Evolutionary conservation across 2,329 filamentous ascomycete genomes (phyloP).

Genomic region (Cladophialophora psammophila): DNA sequence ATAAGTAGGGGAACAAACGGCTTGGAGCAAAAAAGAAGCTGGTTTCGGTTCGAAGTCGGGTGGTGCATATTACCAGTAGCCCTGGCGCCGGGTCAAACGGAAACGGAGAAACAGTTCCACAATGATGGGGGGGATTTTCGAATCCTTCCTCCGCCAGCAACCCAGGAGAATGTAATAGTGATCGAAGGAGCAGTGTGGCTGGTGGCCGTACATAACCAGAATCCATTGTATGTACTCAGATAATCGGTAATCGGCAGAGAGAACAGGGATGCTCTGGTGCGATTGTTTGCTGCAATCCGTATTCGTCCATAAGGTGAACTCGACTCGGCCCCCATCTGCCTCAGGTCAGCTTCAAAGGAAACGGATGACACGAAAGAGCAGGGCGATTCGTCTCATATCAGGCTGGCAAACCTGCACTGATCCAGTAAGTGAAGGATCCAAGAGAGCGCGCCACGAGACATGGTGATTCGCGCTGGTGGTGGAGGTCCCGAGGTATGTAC

Average conservation of each 20-base stretch:
- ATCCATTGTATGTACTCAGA: no score
- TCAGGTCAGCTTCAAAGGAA: not conserved
- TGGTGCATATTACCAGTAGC: not conserved
- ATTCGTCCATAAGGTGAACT: not conserved
- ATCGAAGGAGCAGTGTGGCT: not conserved
- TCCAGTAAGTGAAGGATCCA: not conserved
- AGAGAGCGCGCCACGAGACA: not conserved
- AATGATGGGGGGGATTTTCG: not conserved
- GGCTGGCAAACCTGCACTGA: not conserved
- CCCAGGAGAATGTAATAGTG: not conserved
- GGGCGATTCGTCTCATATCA: not conserved
- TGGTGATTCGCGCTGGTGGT: not conserved
- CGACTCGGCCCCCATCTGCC: not conserved
- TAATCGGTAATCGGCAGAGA: not conserved
- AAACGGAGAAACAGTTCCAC: not conserved
- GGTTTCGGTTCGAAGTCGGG: not conserved
- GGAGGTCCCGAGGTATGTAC: not conserved
- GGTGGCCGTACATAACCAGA: not conserved
- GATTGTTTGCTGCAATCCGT: not conserved
- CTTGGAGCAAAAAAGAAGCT: not conserved
- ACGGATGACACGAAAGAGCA: not conserved
- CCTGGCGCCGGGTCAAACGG: constrained; percentile 1
- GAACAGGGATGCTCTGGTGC: not conserved
- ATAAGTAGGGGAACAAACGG: not conserved
- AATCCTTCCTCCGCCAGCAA: not conserved